phyloP scores from a whole-genome alignment of 805 yeast species.

The Yarrowia porcina region DNA sequence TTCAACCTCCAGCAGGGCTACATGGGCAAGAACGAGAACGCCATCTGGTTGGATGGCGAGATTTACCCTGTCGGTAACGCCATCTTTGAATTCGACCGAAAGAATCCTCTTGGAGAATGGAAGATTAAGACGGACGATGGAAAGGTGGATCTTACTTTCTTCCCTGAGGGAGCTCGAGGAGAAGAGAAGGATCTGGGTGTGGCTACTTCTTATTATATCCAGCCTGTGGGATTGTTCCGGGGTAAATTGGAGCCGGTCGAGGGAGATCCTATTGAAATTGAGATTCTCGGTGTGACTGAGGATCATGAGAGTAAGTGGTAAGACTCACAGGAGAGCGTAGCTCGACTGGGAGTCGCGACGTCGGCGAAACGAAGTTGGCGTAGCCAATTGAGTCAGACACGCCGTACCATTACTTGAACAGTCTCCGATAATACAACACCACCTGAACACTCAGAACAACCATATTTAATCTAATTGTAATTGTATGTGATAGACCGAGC shows the following conservation, averaged over 20 bases:
- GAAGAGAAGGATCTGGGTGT: constrained; percentile 10
- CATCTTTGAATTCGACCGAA: constrained; percentile 5
- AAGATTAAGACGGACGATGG: constrained; percentile 17
- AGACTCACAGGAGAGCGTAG: neutral
- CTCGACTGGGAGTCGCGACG: neutral
- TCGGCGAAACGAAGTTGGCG: no score
- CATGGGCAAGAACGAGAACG: constrained; percentile 24
- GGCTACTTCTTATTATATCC: neutral
- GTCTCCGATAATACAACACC: neutral
- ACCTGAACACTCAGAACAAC: neutral
- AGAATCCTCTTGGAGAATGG: constrained; percentile 6
- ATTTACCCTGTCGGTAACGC: constrained; percentile 18
- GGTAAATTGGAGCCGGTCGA: constrained; percentile 3
- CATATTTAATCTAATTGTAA: constrained; percentile 4
- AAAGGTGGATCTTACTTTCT: constrained; percentile 3
- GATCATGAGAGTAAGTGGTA: constrained; percentile 22
- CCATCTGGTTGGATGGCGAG: constrained; percentile 24
- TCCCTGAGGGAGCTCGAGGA: constrained; percentile 11
- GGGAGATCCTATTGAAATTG: constrained; percentile 17
- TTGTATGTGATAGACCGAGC: neutral
- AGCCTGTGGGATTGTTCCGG: constrained; percentile 15
- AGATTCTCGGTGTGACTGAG: constrained; percentile 18
- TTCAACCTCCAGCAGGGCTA: constrained; percentile 25
- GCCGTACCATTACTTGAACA: no score
- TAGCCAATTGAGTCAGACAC: no score